Conservation (phyloP, 139 green algal species). For the Chlamydomonas urium region DNA sequence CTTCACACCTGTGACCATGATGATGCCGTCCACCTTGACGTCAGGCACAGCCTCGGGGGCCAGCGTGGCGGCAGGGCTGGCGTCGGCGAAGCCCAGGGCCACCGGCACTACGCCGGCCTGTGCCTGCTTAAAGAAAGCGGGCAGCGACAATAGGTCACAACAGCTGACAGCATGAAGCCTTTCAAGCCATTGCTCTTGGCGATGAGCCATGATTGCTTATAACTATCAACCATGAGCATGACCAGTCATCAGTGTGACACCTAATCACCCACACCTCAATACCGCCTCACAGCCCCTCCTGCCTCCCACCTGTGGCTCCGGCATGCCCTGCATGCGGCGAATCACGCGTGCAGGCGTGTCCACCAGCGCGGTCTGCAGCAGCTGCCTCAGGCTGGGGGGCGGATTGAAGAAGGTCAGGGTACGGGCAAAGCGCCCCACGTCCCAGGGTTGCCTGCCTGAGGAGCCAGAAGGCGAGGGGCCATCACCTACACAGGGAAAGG, state of each 20-base stretch:
- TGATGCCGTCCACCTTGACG: slow-evolving; percentile 27
- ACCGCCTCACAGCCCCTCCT: neutral
- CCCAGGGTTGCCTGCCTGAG: slow-evolving; percentile 71
- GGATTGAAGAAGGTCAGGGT: slow-evolving; percentile 79
- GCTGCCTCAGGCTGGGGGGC: slow-evolving; percentile 24
- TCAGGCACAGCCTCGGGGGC: neutral
- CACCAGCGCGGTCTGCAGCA: neutral
- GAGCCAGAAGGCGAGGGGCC: too few species aligned
- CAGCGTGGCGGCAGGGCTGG: neutral
- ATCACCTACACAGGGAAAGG: too few species aligned
- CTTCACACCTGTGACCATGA: slow-evolving; percentile 51
- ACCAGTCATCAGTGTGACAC: too few species aligned
- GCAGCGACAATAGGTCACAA: too few species aligned
- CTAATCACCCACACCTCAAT: neutral
- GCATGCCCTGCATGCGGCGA: neutral
- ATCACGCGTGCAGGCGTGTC: neutral
- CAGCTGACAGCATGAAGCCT: too few species aligned
- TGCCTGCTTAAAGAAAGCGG: too few species aligned
- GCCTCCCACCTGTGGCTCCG: too few species aligned
- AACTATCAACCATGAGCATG: too few species aligned
- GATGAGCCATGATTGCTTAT: too few species aligned
- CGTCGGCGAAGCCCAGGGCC: too few species aligned
- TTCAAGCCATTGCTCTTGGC: too few species aligned
- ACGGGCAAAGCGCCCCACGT: slow-evolving; percentile 70
- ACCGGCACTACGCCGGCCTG: too few species aligned